phyloP scores from a whole-genome alignment of 2,329 filamentous ascomycete genomes.

The Monilinia polystroma region DNA sequence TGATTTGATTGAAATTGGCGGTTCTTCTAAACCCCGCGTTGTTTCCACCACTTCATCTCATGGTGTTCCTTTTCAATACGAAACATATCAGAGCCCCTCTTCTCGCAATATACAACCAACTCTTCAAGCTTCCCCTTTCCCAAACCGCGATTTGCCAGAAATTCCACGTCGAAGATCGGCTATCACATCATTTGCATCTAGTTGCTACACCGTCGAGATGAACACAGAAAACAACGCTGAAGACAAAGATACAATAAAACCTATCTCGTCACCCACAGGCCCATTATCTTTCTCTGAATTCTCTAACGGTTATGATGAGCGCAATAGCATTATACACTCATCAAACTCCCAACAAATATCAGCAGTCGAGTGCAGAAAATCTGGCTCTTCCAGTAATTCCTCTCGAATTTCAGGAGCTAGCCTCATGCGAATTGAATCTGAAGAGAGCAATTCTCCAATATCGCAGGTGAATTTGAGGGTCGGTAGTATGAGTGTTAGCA shows the following conservation, averaged over 20 bases:
- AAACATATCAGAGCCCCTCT: slow-evolving; percentile 45
- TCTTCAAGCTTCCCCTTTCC: slow-evolving; percentile 1
- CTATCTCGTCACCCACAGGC: slow-evolving; percentile 45
- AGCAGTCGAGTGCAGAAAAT: slow-evolving; percentile 28
- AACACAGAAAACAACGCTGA: slow-evolving; percentile 49
- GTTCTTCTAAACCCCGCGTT: slow-evolving; percentile 46
- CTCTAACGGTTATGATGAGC: slow-evolving; percentile 44
- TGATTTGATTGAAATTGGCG: slow-evolving; percentile 73
- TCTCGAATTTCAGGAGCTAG: slow-evolving; percentile 29
- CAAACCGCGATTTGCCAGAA: slow-evolving; percentile 22
- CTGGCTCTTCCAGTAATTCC: slow-evolving; percentile 29
- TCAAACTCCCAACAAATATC: slow-evolving; percentile 24
- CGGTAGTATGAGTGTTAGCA: slow-evolving; percentile 80
- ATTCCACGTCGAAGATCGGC: slow-evolving; percentile 20
- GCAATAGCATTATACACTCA: slow-evolving; percentile 37
- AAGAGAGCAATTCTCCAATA: slow-evolving; percentile 58
- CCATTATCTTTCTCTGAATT: slow-evolving; percentile 48
- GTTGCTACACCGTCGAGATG: slow-evolving; percentile 56
- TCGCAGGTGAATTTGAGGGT: slow-evolving; percentile 75
- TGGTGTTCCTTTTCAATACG: slow-evolving; percentile 56
- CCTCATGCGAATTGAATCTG: slow-evolving; percentile 37
- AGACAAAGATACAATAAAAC: slow-evolving; percentile 44
- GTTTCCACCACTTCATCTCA: slow-evolving; percentile 57
- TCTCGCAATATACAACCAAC: not conserved
- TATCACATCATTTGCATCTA: slow-evolving; percentile 45